phyloP scores from a whole-genome alignment of 805 yeast genomes.

The Lipomyces starkeyi region DNA sequence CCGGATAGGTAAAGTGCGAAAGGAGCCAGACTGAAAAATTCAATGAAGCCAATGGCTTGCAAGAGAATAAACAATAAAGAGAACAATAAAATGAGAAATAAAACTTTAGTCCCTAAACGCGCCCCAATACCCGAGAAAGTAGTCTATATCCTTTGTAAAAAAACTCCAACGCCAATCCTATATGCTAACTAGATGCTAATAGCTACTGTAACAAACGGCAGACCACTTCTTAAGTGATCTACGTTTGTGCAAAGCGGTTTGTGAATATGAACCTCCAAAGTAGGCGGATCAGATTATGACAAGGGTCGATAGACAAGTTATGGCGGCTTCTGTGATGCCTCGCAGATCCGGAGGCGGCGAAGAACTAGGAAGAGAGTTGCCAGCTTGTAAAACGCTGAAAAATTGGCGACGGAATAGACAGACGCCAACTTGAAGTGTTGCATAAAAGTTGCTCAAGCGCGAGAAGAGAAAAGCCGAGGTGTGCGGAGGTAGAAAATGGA shows the following conservation, averaged over 20 bases:
- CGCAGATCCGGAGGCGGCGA: constrained; percentile 40
- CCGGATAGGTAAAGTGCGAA: constrained; percentile 21
- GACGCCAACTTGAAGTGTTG: constrained; percentile 20
- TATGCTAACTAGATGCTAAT: neutral
- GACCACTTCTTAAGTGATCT: neutral
- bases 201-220: neutral
- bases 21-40: constrained; percentile 27
- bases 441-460: neutral
- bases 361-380: constrained; percentile 28
- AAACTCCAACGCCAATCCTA: neutral
- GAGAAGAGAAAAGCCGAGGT: neutral
- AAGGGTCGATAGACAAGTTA: constrained; percentile 33
- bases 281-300: neutral
- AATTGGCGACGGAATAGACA: constrained; percentile 19
- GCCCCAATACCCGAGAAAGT: neutral
- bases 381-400: constrained; percentile 35
- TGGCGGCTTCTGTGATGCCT: constrained; percentile 43
- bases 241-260: neutral
- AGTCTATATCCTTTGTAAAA: neutral
- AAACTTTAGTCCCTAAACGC: neutral
- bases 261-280: neutral
- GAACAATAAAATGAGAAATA: neutral
- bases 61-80: neutral
- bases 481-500: neutral
- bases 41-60: neutral